phyloP scores from a whole-genome alignment of 2,329 filamentous ascomycete genomes.

The Huntiella omanensis region DNA sequence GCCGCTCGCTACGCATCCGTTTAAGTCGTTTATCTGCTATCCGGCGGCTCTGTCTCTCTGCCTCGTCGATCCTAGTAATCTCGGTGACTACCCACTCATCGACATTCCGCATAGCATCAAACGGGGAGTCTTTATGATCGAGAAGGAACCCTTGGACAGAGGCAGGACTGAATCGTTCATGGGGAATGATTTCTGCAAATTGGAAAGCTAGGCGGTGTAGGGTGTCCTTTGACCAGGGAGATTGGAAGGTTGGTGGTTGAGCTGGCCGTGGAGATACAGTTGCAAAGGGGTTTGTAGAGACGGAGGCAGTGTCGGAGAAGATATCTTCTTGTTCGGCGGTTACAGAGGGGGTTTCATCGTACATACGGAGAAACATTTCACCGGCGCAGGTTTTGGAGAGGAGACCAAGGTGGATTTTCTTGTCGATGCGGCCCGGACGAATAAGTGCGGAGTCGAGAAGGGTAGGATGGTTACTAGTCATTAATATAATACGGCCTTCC shows the following conservation, averaged over 20 bases:
- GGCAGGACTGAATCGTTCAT: constrained; percentile 35
- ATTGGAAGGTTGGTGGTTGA: too few relatives aligned
- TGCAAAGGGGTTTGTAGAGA: not conserved
- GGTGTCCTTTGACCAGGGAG: constrained; percentile 2
- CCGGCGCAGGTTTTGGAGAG: constrained; percentile 33
- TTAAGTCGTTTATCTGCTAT: not conserved
- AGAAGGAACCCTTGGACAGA: constrained; percentile 47
- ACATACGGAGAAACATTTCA: constrained; percentile 44
- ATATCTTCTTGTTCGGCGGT: constrained; percentile 2
- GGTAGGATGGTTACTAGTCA: constrained; percentile 65
- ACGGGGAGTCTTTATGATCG: constrained; percentile 39
- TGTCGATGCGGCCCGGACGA: constrained; percentile 53
- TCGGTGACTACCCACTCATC: constrained; percentile 8
- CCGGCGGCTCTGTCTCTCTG: constrained; percentile 1
- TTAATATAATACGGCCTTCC: constrained; percentile 61
- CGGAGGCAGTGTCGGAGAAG: constrained; percentile 4
- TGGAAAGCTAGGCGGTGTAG: constrained; percentile 11
- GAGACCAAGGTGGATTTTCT: constrained; percentile 45
- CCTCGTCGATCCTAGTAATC: constrained; percentile 2
- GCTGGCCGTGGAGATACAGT: not conserved
- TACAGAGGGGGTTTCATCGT: constrained; percentile 15
- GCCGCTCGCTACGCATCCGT: not conserved
- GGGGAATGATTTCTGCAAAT: constrained; percentile 35
- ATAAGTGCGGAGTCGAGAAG: constrained; percentile 56
- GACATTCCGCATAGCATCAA: constrained; percentile 32